Conservation (phyloP, 129 eudicot species). For the Scalesia atractyloides region DNA sequence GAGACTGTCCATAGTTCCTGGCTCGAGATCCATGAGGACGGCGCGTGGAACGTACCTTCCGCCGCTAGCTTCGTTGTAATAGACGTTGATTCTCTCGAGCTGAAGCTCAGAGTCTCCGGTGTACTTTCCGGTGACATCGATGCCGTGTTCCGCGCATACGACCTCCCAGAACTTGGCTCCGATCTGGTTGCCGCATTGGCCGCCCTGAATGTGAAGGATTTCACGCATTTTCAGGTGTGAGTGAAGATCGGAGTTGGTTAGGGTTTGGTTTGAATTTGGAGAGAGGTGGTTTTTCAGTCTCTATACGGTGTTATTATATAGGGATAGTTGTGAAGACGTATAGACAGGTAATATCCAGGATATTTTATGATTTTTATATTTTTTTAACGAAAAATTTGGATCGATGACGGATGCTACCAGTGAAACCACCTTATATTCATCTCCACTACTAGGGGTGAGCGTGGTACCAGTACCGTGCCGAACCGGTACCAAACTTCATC, state of each 20-base stretch:
- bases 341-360: neutral
- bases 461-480: too few relatives aligned
- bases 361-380: neutral
- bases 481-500: too few relatives aligned
- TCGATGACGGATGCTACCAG: too few relatives aligned
- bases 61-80: constrained; percentile 60
- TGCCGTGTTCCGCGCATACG: neutral
- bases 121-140: constrained; percentile 1
- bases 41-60: constrained; percentile 35
- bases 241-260: constrained; percentile 24
- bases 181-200: constrained; percentile 59
- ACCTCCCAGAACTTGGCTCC: constrained; percentile 15
- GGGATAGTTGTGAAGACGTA: constrained; percentile 14
- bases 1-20: constrained; percentile 64
- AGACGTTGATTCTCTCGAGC: constrained; percentile 58
- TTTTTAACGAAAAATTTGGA: too few relatives aligned
- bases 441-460: too few relatives aligned
- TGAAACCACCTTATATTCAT: too few relatives aligned
- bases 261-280: constrained; percentile 25
- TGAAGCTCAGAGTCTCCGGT: constrained; percentile 54
- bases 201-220: constrained; percentile 64
- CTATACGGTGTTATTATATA: constrained; percentile 21
- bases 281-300: constrained; percentile 17
- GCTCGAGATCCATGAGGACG: constrained; percentile 69
- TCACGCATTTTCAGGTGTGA: constrained; percentile 50